A percentile compares a stretch with the other conserved stretches of the same genome.
Evolutionary conservation across 306 rosid genomes (phyloP).

Genomic region (apple (Malus domestica)): ASM211411v1 NC_041793.1:30889001-30889500

Average conservation of each 20-base stretch:
- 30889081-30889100: slow-evolving; percentile 73
- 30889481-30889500: too few species aligned
- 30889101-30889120: slow-evolving; percentile 82
- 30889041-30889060: slow-evolving; percentile 65
- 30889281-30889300: background rate
- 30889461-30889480: too few species aligned
- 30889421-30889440: background rate
- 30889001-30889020: slow-evolving; percentile 85
- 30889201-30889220: background rate
- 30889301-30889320: too few species aligned
- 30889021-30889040: too few species aligned
- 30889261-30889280: background rate
- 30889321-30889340: background rate
- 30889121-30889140: slow-evolving; percentile 96
- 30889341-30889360: slow-evolving; percentile 62
- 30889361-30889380: slow-evolving; percentile 99
- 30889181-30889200: background rate
- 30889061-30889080: slow-evolving; percentile 86
- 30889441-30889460: too few species aligned
- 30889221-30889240: slow-evolving; percentile 1
- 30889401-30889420: slow-evolving; percentile 83
- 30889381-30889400: slow-evolving; percentile 98
- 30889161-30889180: background rate
- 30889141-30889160: background rate
- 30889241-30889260: background rate